A percentile compares a stretch with the other conserved stretches of the same genome.
These are phyloP conservation scores for Ehretia macrophylla DNA, from an alignment of 257 asterid species.

Conservation along the genomic window DNA sequence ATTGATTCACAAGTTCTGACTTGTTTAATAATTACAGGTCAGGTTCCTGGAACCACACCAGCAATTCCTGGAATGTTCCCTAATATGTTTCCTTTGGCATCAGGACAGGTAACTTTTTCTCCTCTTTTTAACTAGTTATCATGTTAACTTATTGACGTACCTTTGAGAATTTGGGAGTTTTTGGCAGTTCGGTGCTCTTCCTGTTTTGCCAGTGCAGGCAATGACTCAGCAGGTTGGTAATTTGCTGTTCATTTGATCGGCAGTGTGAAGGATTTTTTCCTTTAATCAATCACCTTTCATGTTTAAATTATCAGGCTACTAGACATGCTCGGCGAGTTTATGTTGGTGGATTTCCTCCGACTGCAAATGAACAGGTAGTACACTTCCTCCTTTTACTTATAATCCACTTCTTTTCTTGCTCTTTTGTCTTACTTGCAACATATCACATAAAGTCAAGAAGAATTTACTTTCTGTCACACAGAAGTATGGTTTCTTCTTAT, in stretches of 20 bases:
- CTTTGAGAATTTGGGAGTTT: slow-evolving; percentile 12
- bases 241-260: slow-evolving; percentile 1
- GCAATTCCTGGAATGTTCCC: slow-evolving; percentile 79
- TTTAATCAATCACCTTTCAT: slow-evolving; percentile 1
- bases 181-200: slow-evolving; percentile 69
- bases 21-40: slow-evolving; percentile 59
- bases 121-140: background rate
- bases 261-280: slow-evolving; percentile 1
- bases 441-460: too few species aligned
- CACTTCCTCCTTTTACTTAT: slow-evolving; percentile 5
- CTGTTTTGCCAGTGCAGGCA: slow-evolving; percentile 83
- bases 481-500: too few species aligned
- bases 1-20: slow-evolving; percentile 23
- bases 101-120: slow-evolving; percentile 57
- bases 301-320: slow-evolving; percentile 63
- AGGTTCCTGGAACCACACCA: slow-evolving; percentile 61
- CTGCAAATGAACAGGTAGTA: slow-evolving; percentile 93
- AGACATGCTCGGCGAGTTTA: slow-evolving; percentile 96
- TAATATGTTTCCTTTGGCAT: slow-evolving; percentile 63
- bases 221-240: slow-evolving; percentile 94
- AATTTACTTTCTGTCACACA: too few species aligned
- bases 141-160: slow-evolving; percentile 7
- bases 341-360: slow-evolving; percentile 96
- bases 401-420: too few species aligned
- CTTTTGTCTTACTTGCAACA: background rate